Evolutionary conservation across 371 early-diverging fungal species (phyloP), one percentile per base, ranked within the genome.

Genomic region (Mortierella sp.): DNA sequence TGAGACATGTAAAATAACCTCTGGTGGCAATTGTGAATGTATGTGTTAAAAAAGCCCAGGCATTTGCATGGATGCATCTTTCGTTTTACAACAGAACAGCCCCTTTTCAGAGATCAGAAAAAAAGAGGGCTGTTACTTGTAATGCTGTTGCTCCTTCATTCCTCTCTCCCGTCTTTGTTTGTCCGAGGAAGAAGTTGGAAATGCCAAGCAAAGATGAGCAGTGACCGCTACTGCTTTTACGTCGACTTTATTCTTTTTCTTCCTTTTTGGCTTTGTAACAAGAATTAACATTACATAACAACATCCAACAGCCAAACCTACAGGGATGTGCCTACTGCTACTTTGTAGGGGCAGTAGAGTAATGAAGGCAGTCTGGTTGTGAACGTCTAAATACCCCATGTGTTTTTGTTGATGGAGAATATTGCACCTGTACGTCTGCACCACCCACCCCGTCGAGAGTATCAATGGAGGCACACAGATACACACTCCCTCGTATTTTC

Each of bases 151-250:
- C 38, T 24, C 43, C 21, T 68, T 35, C 65, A 32, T 65, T 16
- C 65, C 65, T 38, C 38, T 18, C 21, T 38, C 3, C 3, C 38
- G 4, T 18, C 18, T 0, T 32, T 14, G 0, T 60, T 35, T 46
- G 48, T 35, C 63, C 32, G 32, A 18, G 63, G 27, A 27, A 58
- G 18, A 35, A 60, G 63, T 18, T 29, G 27, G 35, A 63, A 63
- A 63, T 63, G 63, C 63, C 63, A 63, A 63, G 63, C 63, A 32
- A 63, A 35, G 63, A 63, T 63, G 63, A 27, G 35, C 38, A 32
- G 51, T 18, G 63, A 0, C 5, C 16, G 16, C 18, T 63, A 63
- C 63, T 63, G 38, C 29, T 32, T 32, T 29, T 60, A 32, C 60
- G 49, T 32, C 60, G 63, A 4, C 32, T 60, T 29, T 18, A 7